These are phyloP conservation scores for Tillandsia leiboldiana DNA, from an alignment of 176 grass and related monocot species.

Conservation along the genomic window DNA sequence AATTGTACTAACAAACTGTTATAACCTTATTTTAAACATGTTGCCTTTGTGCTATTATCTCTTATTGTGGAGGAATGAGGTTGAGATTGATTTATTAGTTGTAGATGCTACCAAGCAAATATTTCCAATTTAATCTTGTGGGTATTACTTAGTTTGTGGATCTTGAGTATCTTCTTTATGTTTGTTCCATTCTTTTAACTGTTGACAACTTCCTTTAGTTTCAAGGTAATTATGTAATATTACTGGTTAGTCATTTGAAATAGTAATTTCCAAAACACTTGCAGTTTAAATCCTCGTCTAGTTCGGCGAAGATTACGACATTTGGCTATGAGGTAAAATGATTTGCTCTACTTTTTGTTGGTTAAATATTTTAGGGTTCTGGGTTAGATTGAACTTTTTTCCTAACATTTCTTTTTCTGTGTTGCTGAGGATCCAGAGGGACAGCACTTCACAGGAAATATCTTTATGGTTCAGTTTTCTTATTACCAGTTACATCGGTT, in stretches of 20 bases:
- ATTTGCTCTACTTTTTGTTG: constrained; percentile 13
- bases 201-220: too few species aligned
- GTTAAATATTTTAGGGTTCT: not conserved
- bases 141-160: too few species aligned
- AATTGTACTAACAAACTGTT: too few species aligned
- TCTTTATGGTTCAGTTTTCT: constrained; percentile 71
- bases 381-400: not conserved
- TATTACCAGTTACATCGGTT: constrained; percentile 58
- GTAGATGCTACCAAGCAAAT: too few species aligned
- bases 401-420: constrained; percentile 26
- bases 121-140: too few species aligned
- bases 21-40: too few species aligned
- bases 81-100: too few species aligned
- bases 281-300: constrained; percentile 88
- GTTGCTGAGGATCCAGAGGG: constrained; percentile 44
- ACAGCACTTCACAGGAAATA: constrained; percentile 67
- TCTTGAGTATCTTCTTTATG: too few species aligned
- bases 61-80: too few species aligned
- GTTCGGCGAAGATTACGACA: constrained; percentile 74
- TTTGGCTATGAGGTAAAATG: constrained; percentile 65
- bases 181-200: too few species aligned
- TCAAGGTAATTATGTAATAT: too few species aligned
- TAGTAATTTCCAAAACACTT: not conserved
- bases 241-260: not conserved
- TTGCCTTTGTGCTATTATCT: too few species aligned